phyloP scores from a whole-genome alignment of 371 early-diverging fungal species.

The Syncephalastrum monosporum region DNA sequence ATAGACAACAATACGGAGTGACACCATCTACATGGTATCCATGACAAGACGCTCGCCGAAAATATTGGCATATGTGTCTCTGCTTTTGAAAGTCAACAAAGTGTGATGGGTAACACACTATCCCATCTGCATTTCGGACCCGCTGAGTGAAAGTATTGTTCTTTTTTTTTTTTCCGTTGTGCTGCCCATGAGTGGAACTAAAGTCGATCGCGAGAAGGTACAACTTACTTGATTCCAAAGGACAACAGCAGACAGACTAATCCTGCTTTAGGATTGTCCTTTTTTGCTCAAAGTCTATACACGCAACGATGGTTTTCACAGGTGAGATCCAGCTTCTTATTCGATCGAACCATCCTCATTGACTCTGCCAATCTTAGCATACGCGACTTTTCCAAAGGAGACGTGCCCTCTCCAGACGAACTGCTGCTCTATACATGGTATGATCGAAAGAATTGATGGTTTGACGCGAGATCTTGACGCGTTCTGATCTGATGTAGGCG shows the following conservation, averaged over 20 bases:
- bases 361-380: conserved; percentile 18
- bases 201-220: conserved; percentile 50
- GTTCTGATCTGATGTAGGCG: conserved; percentile 41
- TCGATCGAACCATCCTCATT: no score
- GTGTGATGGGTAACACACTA: no score
- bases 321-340: conserved; percentile 23
- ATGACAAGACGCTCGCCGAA: no score
- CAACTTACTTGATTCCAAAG: neutral
- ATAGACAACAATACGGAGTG: no score
- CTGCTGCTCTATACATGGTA: conserved; percentile 66
- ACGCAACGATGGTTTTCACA: conserved; percentile 44
- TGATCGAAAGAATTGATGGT: neutral
- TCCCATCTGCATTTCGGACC: no score
- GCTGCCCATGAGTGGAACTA: conserved; percentile 4
- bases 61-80: no score
- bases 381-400: conserved; percentile 34
- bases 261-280: conserved; percentile 51
- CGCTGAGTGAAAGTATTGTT: no score
- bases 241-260: neutral
- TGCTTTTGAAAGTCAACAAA: no score
- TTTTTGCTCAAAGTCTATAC: conserved; percentile 60
- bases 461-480: neutral
- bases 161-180: no score
- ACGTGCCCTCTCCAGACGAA: conserved; percentile 50
- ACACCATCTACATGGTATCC: no score